phyloP scores from a whole-genome alignment of 2,329 filamentous ascomycete genomes.

The Phymatotrichopsis omnivora region DNA sequence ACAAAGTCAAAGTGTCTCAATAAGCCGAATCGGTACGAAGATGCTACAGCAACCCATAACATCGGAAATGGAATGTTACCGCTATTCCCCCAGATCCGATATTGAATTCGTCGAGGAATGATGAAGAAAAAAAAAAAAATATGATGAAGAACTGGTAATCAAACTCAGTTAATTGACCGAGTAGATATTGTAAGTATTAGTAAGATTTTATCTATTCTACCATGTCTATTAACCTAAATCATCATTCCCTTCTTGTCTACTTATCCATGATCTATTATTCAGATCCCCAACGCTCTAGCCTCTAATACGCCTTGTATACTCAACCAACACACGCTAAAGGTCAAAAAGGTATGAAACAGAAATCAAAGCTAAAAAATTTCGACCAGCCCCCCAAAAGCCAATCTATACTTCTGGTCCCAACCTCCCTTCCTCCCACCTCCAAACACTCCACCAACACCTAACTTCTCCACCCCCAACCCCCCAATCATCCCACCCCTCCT shows the following conservation, averaged over 20 bases:
- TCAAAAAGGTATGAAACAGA: background rate
- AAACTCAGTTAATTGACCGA: no score
- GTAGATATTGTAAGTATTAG: no score
- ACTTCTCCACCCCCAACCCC: slow-evolving; percentile 42
- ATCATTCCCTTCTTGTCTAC: no score
- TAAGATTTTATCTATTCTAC: no score
- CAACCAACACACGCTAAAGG: slow-evolving; percentile 1
- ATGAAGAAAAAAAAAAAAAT: background rate
- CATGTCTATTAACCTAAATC: no score
- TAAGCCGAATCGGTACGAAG: no score
- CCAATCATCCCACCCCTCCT: slow-evolving; percentile 67
- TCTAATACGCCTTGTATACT: slow-evolving; percentile 2
- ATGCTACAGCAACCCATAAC: no score
- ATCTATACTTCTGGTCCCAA: background rate
- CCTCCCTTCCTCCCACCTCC: slow-evolving; percentile 26
- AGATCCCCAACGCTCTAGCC: background rate
- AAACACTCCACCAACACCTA: slow-evolving; percentile 61
- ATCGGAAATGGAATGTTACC: no score
- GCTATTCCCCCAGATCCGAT: no score
- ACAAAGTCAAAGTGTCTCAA: no score
- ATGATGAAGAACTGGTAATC: no score
- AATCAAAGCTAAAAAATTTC: background rate
- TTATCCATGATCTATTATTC: no score
- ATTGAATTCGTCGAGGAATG: background rate
- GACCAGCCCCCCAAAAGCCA: background rate